Evolutionary conservation across 768 basidiomycete genomes (phyloP).

Genomic region (Phylloporus sp.): DNA sequence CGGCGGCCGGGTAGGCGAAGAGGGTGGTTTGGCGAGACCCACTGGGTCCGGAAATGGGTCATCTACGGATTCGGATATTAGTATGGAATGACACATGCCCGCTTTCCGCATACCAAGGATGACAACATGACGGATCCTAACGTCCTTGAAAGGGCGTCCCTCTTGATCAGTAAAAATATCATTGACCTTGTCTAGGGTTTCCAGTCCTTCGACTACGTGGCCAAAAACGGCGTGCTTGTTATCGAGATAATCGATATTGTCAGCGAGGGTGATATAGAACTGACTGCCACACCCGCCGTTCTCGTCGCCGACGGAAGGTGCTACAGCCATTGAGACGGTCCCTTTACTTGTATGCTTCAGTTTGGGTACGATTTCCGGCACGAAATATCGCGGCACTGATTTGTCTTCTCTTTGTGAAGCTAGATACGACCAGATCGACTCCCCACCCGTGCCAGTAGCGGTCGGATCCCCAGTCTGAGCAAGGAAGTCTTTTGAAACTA

Average conservation of each 20-base stretch:
- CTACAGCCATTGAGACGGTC: conserved; percentile 96
- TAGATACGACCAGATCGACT: conserved; percentile 79
- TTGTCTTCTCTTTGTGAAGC: conserved; percentile 38
- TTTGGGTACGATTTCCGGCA: conserved; percentile 73
- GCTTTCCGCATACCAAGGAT: conserved; percentile 61
- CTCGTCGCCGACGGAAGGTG: conserved; percentile 66
- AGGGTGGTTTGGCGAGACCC: conserved; percentile 65
- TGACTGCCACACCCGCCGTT: conserved; percentile 88
- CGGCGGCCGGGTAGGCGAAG: conserved; percentile 74
- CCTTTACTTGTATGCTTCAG: conserved; percentile 83
- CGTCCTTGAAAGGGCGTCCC: conserved; percentile 88
- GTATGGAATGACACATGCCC: background rate
- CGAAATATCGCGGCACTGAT: conserved; percentile 68
- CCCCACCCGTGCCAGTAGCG: conserved; percentile 90
- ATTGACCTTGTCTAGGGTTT: conserved; percentile 89
- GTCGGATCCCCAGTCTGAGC: conserved; percentile 96
- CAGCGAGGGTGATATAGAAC: conserved; percentile 91
- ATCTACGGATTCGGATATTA: conserved; percentile 44
- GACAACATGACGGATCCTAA: conserved; percentile 93
- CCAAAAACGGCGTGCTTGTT: conserved; percentile 94
- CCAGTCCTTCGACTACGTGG: conserved; percentile 89
- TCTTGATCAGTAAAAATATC: conserved; percentile 87
- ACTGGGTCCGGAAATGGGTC: conserved; percentile 92
- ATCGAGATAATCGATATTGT: conserved; percentile 92
- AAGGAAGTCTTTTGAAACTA: conserved; percentile 96